Percentiles rank a stretch among this genome's conserved stretches.
Evolutionary conservation across 345 rosid species (phyloP).

Genomic region (Eucalyptus polybractea): DNA sequence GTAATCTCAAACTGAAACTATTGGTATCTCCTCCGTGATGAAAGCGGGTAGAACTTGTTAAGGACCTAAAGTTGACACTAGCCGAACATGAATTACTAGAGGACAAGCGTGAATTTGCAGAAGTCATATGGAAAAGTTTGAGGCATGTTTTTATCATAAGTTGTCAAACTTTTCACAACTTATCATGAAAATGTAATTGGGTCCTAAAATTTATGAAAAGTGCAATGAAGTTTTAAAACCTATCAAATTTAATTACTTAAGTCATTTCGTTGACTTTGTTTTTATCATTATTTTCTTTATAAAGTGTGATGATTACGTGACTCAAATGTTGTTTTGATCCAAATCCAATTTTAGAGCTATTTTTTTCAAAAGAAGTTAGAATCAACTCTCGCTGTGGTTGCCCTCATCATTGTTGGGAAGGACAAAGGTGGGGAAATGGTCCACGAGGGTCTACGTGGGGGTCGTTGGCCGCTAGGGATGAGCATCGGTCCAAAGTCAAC

Average conservation of each 20-base stretch:
- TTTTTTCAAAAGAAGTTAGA: no score
- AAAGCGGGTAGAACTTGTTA: neutral
- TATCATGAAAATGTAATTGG: accelerated
- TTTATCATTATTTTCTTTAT: no score
- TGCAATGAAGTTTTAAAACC: accelerated
- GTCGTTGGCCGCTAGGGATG: accelerated
- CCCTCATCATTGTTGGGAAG: no score
- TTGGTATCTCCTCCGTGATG: neutral
- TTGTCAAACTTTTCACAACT: no score
- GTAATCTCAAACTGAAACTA: neutral
- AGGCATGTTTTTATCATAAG: no score
- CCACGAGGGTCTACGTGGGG: accelerated
- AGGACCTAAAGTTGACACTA: neutral
- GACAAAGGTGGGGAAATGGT: no score
- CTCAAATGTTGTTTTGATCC: accelerated
- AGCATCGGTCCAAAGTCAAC: accelerated
- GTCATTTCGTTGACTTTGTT: accelerated
- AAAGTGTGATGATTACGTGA: accelerated
- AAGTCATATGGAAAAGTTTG: no score
- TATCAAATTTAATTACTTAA: accelerated
- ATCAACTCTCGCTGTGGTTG: accelerated
- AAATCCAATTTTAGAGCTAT: no score
- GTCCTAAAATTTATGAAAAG: accelerated
- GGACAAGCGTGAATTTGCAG: neutral
- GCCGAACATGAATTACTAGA: accelerated